Base-by-base conservation (phyloP, 352 stramenopile genomes). In the Lagenidium giganteum region DNA sequence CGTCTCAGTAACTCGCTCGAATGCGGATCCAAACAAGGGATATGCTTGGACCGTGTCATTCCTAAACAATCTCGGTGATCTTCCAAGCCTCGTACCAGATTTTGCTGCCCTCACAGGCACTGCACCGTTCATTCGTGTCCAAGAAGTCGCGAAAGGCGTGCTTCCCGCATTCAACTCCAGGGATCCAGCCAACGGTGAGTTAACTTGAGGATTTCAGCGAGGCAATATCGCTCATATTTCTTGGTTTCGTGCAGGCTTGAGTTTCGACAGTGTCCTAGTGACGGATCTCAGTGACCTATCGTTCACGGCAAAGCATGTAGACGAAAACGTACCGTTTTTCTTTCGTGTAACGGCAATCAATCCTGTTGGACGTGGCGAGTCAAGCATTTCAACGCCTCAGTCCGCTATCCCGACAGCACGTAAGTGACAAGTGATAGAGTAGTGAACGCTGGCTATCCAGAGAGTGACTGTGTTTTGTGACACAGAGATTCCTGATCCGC, bases 311-410 rank as follows among this genome's bases (percentile, higher is more conserved):
- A 65, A 73, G 22, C 68, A 86, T 9, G 68, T 98, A 2, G 86
- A 97, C 29, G 82, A 97, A 40, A 96, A 96, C 23, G 86, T 98
- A 5, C 72, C 87, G 8, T 98, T 98, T 50, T 98, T 96, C 57
- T 90, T 98, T 42, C 77, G 90, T 13, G 93, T 98, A 16, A 88
- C 79, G 5, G 94, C 94, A 20, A 87, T 93, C 18, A 98, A 98
- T 47, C 62, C 75, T 8, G 63, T 93, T 14, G 95, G 95, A 8
- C 37, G 59, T 5, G 88, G 95, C 3, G 42, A 51, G 2, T 48
- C 56, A 2, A 54, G 81, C 0, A 67, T 95, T 11, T 85, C 92
- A 16, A 86, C 76, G 0, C 81, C 93, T 5, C 83, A 89, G 42
- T 95, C 85, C 29, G 72, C 70, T 5, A 77, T 95, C 13, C 94